phyloP scores from a whole-genome alignment of 768 basidiomycete genomes.

The Lentinula detonsa region DNA sequence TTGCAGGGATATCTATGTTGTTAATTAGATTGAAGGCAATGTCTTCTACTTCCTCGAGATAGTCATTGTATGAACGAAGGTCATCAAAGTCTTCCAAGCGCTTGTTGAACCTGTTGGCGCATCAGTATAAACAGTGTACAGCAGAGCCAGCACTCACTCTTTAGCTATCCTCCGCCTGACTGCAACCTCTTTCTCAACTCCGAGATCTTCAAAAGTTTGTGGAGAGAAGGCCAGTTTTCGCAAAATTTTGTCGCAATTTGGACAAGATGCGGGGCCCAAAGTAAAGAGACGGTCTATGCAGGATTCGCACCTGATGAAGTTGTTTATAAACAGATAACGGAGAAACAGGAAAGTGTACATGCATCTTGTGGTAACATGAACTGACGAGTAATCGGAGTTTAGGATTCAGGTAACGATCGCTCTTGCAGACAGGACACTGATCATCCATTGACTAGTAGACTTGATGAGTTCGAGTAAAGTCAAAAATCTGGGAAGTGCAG shows the following conservation, averaged over 20 bases:
- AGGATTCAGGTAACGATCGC: slow-evolving; percentile 92
- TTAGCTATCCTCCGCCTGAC: slow-evolving; percentile 82
- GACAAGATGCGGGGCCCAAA: slow-evolving; percentile 93
- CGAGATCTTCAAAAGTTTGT: slow-evolving; percentile 90
- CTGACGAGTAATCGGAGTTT: slow-evolving; percentile 91
- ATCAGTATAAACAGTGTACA: neutral
- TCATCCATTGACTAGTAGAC: slow-evolving; percentile 74
- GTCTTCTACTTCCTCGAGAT: slow-evolving; percentile 94
- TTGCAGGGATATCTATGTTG: slow-evolving; percentile 72
- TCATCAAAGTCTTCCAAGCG: slow-evolving; percentile 82
- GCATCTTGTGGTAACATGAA: slow-evolving; percentile 99
- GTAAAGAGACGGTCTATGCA: slow-evolving; percentile 97
- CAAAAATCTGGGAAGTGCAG: neutral
- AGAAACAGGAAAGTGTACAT: slow-evolving; percentile 15
- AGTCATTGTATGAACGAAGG: slow-evolving; percentile 84
- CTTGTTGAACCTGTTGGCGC: slow-evolving; percentile 79
- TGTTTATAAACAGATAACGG: neutral
- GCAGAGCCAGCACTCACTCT: slow-evolving; percentile 49
- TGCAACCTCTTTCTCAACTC: slow-evolving; percentile 92
- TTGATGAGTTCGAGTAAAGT: slow-evolving; percentile 1
- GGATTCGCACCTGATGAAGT: slow-evolving; percentile 81
- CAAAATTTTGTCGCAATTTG: slow-evolving; percentile 82
- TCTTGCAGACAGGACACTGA: slow-evolving; percentile 95
- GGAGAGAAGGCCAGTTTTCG: slow-evolving; percentile 93
- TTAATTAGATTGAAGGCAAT: slow-evolving; percentile 96